Percentiles rank a stretch among this genome's conserved stretches.
Conservation (phyloP, 129 eudicot genomes). For the Calendula officinalis region DNA sequence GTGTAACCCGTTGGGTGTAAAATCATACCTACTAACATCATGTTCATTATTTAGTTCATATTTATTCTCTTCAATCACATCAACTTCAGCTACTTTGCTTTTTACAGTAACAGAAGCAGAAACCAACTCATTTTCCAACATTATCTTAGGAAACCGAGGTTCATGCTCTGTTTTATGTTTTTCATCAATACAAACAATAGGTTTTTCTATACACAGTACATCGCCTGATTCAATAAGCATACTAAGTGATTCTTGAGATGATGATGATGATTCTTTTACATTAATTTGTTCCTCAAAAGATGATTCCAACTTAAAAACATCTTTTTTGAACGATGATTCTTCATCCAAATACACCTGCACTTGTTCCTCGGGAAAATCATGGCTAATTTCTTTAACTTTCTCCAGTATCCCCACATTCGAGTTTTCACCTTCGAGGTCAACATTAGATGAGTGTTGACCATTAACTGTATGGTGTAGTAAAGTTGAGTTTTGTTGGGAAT, state of each 20-base stretch:
- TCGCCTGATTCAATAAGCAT: conserved; percentile 31
- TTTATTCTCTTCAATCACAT: conserved; percentile 30
- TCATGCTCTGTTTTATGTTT: conserved; percentile 27
- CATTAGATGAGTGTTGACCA: conserved; percentile 24
- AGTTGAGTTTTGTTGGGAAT: conserved; percentile 39
- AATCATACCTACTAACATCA: conserved; percentile 27
- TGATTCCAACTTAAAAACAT: conserved; percentile 24
- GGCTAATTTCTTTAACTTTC: conserved; percentile 33
- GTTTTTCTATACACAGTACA: conserved; percentile 31
- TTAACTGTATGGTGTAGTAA: conserved; percentile 18
- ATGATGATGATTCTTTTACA: conserved; percentile 22
- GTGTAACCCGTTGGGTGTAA: conserved; percentile 43
- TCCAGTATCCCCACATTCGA: conserved; percentile 22
- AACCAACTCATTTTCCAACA: conserved; percentile 28
- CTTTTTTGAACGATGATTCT: conserved; percentile 26
- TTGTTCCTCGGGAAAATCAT: conserved; percentile 16
- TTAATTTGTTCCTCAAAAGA: conserved; percentile 30
- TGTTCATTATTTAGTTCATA: conserved; percentile 30
- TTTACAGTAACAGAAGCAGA: conserved; percentile 37
- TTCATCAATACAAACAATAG: conserved; percentile 20
- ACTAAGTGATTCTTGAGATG: conserved; percentile 42
- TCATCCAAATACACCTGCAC: conserved; percentile 32
- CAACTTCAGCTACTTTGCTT: conserved; percentile 26
- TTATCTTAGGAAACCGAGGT: conserved; percentile 23
- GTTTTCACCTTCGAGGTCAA: conserved; percentile 25